Conservation (phyloP, 257 asterid genomes). For the Nicotiana attenuata region DNA sequence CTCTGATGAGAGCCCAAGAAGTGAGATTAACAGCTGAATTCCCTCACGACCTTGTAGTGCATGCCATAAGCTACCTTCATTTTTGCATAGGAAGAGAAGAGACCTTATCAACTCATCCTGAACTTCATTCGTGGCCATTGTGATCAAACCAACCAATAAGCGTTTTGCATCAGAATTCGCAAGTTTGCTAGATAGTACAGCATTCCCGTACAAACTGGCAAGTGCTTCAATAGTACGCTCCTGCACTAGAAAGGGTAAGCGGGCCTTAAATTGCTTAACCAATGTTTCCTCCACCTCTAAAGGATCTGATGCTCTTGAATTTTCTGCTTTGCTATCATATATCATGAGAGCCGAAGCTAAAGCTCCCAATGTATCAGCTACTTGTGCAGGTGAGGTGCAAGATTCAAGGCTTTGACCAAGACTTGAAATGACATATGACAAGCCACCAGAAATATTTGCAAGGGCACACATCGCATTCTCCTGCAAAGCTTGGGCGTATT, state of each 20-base stretch:
- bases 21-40: constrained; percentile 90
- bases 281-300: constrained; percentile 83
- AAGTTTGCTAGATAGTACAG: constrained; percentile 65
- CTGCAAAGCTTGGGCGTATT: constrained; percentile 97
- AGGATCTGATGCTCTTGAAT: constrained; percentile 81
- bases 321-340: constrained; percentile 81
- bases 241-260: constrained; percentile 64
- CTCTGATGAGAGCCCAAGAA: constrained; percentile 97
- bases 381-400: constrained; percentile 89
- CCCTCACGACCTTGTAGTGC: constrained; percentile 99
- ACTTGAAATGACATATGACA: constrained; percentile 88
- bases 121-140: constrained; percentile 88
- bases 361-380: constrained; percentile 95
- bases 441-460: constrained; percentile 97
- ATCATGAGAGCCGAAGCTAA: constrained; percentile 98
- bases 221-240: constrained; percentile 98
- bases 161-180: constrained; percentile 90
- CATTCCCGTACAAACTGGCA: constrained; percentile 94
- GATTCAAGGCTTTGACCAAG: constrained; percentile 99
- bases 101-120: constrained; percentile 87
- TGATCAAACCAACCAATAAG: constrained; percentile 84
- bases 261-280: constrained; percentile 69
- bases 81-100: constrained; percentile 78
- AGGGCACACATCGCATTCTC: constrained; percentile 99
- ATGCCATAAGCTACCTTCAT: constrained; percentile 90